Evolutionary conservation across 163 green algal genomes (phyloP).

Genomic region (Scenedesmus sp.): DNA sequence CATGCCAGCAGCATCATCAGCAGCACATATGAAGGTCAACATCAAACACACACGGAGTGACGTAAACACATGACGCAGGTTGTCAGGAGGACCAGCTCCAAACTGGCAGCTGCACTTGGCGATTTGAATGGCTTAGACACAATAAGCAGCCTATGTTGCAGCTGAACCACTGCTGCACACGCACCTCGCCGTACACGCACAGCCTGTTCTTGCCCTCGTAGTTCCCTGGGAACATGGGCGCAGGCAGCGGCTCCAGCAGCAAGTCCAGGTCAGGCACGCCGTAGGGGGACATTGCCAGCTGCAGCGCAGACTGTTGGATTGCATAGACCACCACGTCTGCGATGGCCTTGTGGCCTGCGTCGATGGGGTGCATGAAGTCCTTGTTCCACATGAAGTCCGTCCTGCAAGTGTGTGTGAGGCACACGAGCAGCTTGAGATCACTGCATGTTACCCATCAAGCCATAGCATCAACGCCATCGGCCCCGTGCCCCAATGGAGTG

Average conservation of each 20-base stretch:
- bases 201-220: conserved; percentile 42
- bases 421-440: not conserved
- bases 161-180: not conserved
- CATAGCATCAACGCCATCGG: too few species aligned
- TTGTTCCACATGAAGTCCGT: conserved; percentile 49
- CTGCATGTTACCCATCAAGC: too few species aligned
- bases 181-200: conserved; percentile 44
- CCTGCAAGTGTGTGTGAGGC: not conserved
- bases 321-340: conserved; percentile 38
- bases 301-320: conserved; percentile 38
- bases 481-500: too few species aligned
- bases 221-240: conserved; percentile 44
- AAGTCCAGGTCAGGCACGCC: conserved; percentile 36
- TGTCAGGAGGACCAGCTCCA: too few species aligned
- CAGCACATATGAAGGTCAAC: not conserved
- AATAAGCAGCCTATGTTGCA: too few species aligned
- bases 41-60: not conserved
- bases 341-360: conserved; percentile 38
- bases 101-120: too few species aligned
- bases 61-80: not conserved
- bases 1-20: not conserved
- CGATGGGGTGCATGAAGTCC: conserved; percentile 50
- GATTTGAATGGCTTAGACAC: too few species aligned
- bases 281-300: conserved; percentile 7
- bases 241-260: conserved; percentile 29